Percentiles rank a stretch among this genome's conserved stretches.
These are phyloP conservation scores for Mucor lusitanicus DNA, from an alignment of 371 early-diverging fungal genomes.

Conservation along the genomic window DNA sequence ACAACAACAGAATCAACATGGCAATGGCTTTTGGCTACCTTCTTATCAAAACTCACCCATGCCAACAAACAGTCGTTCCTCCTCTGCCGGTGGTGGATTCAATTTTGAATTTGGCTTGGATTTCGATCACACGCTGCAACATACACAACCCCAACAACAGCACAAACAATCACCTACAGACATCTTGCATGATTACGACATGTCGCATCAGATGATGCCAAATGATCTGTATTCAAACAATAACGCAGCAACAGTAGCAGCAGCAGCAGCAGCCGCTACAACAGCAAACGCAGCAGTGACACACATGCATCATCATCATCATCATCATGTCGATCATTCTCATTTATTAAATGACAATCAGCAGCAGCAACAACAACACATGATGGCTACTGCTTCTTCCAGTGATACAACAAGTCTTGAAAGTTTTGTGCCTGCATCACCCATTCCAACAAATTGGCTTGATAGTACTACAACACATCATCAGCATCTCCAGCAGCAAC, in stretches of 20 bases:
- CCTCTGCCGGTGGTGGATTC: neutral
- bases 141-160: neutral
- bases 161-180: slow-evolving; percentile 14
- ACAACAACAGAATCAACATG: neutral
- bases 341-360: slow-evolving; percentile 1
- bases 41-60: neutral
- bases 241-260: neutral
- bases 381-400: neutral
- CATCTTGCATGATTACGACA: slow-evolving; percentile 10
- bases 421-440: slow-evolving; percentile 8
- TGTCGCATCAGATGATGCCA: neutral
- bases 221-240: neutral
- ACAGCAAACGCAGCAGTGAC: neutral
- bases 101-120: slow-evolving; percentile 7
- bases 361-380: neutral
- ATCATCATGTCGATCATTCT: neutral
- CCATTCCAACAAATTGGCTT: slow-evolving; percentile 6
- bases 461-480: neutral
- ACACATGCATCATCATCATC: neutral
- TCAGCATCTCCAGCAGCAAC: neutral
- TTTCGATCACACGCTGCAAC: neutral
- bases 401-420: slow-evolving; percentile 6
- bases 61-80: neutral
- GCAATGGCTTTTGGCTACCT: neutral
- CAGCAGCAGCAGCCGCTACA: neutral